Percentiles rank a stretch among this genome's conserved stretches.
These are phyloP conservation scores for Pinus albicaulis DNA, from an alignment of 75 land plant species.

Conservation along the genomic window DNA sequence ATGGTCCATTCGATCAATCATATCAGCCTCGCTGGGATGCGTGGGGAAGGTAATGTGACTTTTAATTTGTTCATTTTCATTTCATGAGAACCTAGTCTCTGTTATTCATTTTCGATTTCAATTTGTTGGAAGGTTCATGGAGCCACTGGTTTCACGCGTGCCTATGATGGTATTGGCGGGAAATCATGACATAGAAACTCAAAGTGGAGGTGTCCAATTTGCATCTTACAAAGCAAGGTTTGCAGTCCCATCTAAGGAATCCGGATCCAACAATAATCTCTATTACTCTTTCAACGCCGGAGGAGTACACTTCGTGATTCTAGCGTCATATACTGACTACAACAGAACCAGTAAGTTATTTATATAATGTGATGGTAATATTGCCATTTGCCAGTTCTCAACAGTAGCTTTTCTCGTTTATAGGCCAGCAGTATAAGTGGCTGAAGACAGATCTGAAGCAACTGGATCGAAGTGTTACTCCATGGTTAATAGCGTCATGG, in stretches of 20 bases:
- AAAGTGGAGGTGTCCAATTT: constrained; percentile 58
- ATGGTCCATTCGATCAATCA: constrained; percentile 83
- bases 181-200: constrained; percentile 93
- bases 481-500: constrained; percentile 34
- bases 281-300: constrained; percentile 92
- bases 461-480: constrained; percentile 32
- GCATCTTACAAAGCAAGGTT: constrained; percentile 76
- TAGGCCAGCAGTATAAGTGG: constrained; percentile 46
- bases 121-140: constrained; percentile 55
- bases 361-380: background rate
- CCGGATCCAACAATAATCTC: constrained; percentile 58
- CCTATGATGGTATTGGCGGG: constrained; percentile 99
- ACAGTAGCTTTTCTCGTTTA: too few species aligned
- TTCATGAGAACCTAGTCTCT: too few species aligned
- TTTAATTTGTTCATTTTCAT: background rate
- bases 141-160: constrained; percentile 72
- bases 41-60: constrained; percentile 76
- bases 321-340: constrained; percentile 87
- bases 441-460: constrained; percentile 27
- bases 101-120: too few species aligned
- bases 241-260: constrained; percentile 77
- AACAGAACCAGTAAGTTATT: constrained; percentile 48
- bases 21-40: constrained; percentile 98
- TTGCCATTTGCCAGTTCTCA: background rate
- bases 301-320: constrained; percentile 86